Base-by-base conservation (phyloP, 352 stramenopile genomes). In the Phytopythium aichiense region DNA sequence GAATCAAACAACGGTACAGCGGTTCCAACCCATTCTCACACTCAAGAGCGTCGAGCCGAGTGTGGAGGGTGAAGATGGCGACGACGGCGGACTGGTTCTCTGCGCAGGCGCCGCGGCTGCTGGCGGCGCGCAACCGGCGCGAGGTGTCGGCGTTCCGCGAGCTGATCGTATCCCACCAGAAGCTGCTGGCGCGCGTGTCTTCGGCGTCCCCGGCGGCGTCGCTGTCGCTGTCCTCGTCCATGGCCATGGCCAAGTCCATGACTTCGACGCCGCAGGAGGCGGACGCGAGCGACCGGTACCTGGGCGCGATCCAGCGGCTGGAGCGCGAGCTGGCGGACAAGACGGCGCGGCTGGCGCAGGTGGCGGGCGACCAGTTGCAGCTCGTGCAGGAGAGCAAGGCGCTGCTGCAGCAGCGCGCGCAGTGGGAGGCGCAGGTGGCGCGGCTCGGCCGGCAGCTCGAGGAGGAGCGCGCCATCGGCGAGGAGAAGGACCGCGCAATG, bases 371-470 rank as follows among this genome's bases (percentile, higher is more conserved):
- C 45, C 80, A 92, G 58, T 63, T 90, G 54, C 68, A 77, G 56
- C 69, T 92, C 15, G 77, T 90, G 61, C 81, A 71, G 42, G 81
- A 91, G 56, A 91, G 79, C 70, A 89, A 94, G 64, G 74, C 84
- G 68, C 68, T 91, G 30, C 55, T 89, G 38, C 79, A 89, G 56
- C 76, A 80, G 50, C 77, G 79, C 40, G 69, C 87, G 59, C 67
- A 85, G 9, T 89, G 79, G 77, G 72, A 81, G 65, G 59, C 63
- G 42, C 71, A 89, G 65, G 62, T 91, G 16, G 56, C 73, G 38
- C 68, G 86, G n/a, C 67, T 83, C 56, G 79, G 76, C 28, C 84
- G 82, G 63, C 68, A 65, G 7, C 69, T 92, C 23, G 62, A 87
- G 28, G 83, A 90, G 56, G 83, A 92, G 68, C 84, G 73, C 61